Conservation (phyloP, 441 rosid genomes). For the Dalechampia spathulata region DNA sequence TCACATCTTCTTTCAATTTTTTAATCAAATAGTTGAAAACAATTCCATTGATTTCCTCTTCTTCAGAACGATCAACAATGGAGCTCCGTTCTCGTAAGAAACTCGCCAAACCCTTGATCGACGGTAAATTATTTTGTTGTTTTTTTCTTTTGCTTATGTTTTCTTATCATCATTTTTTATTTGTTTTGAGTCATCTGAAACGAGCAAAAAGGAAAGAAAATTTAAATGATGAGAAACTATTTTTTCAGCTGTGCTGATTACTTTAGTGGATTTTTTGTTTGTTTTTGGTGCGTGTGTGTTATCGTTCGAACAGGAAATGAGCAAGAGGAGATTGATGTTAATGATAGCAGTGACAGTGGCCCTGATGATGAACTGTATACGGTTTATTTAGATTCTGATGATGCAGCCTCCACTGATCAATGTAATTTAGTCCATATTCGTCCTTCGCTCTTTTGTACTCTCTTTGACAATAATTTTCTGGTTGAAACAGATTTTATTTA, state of each 20-base stretch:
- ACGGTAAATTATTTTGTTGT: conserved; percentile 19
- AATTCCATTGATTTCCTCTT: no score
- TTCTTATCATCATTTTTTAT: neutral
- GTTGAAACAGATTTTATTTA: neutral
- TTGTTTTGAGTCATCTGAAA: neutral
- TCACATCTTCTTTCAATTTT: neutral
- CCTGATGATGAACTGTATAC: conserved; percentile 27
- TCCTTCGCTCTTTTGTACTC: neutral
- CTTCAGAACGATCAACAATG: conserved; percentile 14
- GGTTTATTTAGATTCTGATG: conserved; percentile 33
- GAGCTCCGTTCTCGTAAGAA: conserved; percentile 33
- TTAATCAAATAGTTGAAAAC: neutral
- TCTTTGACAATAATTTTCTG: no score
- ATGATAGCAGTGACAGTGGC: conserved; percentile 7
- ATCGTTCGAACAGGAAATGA: conserved; percentile 12
- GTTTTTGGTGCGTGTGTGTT: neutral
- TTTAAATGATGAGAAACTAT: no score
- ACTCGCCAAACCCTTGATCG: conserved; percentile 8
- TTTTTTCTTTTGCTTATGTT: neutral
- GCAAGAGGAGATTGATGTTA: conserved; percentile 11
- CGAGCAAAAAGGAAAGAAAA: no score
- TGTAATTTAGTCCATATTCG: conserved; percentile 21
- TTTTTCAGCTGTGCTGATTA: no score
- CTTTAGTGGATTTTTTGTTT: neutral
- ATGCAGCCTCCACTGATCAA: conserved; percentile 13